phyloP scores from a whole-genome alignment of 2,329 filamentous ascomycete species.

The Colletotrichum horii region DNA sequence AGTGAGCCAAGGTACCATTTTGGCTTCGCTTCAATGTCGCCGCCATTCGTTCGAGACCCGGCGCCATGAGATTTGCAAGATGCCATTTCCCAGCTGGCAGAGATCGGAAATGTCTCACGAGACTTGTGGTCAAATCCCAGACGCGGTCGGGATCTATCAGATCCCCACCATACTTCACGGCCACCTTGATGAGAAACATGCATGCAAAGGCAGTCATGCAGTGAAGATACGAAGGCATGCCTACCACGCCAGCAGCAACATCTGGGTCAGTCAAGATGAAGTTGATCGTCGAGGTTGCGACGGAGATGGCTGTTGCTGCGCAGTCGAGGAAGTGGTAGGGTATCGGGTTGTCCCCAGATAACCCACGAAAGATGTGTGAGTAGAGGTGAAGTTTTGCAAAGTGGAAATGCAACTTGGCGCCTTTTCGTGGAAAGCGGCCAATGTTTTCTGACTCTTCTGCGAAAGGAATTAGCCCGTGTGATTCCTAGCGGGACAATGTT shows the following conservation, averaged over 20 bases:
- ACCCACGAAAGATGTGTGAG: constrained; percentile 44
- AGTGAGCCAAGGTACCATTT: background rate
- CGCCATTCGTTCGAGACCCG: constrained; percentile 47
- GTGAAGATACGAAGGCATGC: constrained; percentile 56
- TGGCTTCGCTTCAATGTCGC: constrained; percentile 7
- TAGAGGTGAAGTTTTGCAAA: constrained; percentile 48
- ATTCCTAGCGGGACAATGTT: accelerated
- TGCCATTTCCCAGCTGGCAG: constrained; percentile 49
- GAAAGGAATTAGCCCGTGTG: constrained; percentile 23
- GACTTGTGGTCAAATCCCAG: constrained; percentile 38
- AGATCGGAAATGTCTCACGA: constrained; percentile 44
- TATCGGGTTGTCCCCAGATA: constrained; percentile 36
- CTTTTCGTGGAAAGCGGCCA: constrained; percentile 45
- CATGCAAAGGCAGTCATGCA: constrained; percentile 60
- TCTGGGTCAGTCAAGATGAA: constrained; percentile 47
- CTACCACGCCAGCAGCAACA: constrained; percentile 42
- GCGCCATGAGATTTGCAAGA: constrained; percentile 50
- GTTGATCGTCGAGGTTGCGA: constrained; percentile 49
- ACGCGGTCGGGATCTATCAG: constrained; percentile 42
- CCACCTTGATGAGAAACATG: constrained; percentile 55
- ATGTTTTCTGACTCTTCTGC: constrained; percentile 43
- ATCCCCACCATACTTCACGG: constrained; percentile 43
- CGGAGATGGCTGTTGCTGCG: constrained; percentile 35
- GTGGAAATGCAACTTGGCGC: constrained; percentile 44
- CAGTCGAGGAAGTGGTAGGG: constrained; percentile 39